phyloP scores from a whole-genome alignment of 2,329 filamentous ascomycete genomes.

The Conoideocrella luteorostrata region DNA sequence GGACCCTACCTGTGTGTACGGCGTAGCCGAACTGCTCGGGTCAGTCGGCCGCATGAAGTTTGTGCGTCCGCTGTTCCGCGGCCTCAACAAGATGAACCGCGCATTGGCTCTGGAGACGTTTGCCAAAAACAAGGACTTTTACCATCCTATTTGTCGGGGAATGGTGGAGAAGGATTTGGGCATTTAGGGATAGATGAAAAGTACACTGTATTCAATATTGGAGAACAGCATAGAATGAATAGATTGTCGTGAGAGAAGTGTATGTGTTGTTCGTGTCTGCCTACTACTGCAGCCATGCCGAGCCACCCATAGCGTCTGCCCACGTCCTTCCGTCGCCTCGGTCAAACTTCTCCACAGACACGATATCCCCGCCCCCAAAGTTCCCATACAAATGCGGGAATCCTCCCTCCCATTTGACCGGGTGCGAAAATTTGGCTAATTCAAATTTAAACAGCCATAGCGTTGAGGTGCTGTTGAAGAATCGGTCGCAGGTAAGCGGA shows the following conservation, averaged over 20 bases:
- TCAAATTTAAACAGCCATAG: constrained; percentile 50
- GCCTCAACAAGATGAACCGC: constrained; percentile 67
- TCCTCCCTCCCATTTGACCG: constrained; percentile 49
- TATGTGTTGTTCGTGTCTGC: background rate
- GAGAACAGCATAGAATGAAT: too few species aligned
- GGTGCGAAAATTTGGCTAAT: constrained; percentile 35
- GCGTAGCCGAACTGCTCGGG: constrained; percentile 68
- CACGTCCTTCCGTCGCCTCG: constrained; percentile 39
- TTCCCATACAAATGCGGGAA: constrained; percentile 57
- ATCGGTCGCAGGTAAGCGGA: constrained; percentile 37
- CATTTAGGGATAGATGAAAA: constrained; percentile 16
- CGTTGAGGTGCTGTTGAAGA: constrained; percentile 31
- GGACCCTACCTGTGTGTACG: constrained; percentile 61
- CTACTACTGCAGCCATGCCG: constrained; percentile 35
- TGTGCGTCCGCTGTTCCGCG: constrained; percentile 76
- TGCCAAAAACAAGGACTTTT: constrained; percentile 82
- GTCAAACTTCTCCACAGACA: constrained; percentile 38
- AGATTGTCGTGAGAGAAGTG: too few species aligned
- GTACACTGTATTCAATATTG: too few species aligned
- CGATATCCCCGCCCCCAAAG: constrained; percentile 47
- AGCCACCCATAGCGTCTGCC: constrained; percentile 35
- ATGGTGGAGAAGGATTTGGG: constrained; percentile 83
- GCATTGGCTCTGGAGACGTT: constrained; percentile 75
- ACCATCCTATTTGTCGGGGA: constrained; percentile 84
- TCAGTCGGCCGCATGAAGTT: constrained; percentile 95